Base-by-base conservation (phyloP, 441 rosid species). In the Gossypium laxum region DNA sequence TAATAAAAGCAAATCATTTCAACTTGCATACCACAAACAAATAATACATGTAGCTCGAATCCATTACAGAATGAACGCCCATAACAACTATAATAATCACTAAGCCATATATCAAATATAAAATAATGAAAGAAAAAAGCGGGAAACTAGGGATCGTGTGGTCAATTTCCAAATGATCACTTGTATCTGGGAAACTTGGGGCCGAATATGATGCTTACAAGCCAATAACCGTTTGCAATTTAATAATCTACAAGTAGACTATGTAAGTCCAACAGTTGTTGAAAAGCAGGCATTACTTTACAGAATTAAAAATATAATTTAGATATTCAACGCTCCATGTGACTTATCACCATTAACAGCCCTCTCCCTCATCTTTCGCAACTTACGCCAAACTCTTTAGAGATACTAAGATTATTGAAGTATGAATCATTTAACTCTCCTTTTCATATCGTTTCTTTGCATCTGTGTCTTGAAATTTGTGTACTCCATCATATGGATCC, bases 401-500 rank as follows among this genome's bases (percentile, higher is more conserved):
- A 50, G 22, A 5, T 0, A 52, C 57, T 5, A 10, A 18, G 21
- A 52, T 17, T 18, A 18, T 17, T 18, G 57, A 52, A 17, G 11
- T 8, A 65, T 65, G 69, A 65, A 45, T 65, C 19, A 45, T 47
- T 10, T 45, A n/a, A 6, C 10, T 65, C 41, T 47, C 7, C 21
- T 22, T 22, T 45, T 22, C 56, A n/a, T 45, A n/a, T 10, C 38
- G 24, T n/a, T 47, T 14, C 69, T 45, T 45, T 65, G 69, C 69
- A 22, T 65, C 56, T n/a, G 38, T 65, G n/a, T 65, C 56, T 47
- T 45, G 19, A 65, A 65, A 47, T 45, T 45, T 6, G 56, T 47
- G 0, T 21, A 47, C 56, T 45, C 38, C 0, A n/a, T n/a, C 69
- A 1, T 65, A 45, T 86, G 86, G 82, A 14, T 85, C 32, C 96